These are phyloP conservation scores for Vigna mungo DNA, from an alignment of 306 rosid species.

Conservation along the genomic window DNA sequence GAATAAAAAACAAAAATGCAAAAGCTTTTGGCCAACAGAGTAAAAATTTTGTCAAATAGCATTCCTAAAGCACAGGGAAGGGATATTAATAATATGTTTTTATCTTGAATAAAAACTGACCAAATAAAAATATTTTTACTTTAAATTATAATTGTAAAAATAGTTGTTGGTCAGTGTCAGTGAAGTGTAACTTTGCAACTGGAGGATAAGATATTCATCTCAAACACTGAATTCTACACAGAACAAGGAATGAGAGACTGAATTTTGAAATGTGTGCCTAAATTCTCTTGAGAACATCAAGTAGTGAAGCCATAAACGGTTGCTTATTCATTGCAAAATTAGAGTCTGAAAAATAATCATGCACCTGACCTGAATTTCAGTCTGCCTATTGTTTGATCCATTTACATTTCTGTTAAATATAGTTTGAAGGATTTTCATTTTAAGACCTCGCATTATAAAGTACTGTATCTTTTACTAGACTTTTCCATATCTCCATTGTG, in stretches of 20 bases:
- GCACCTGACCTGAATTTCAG: conserved; percentile 9
- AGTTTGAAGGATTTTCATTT: conserved; percentile 13
- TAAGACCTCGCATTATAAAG: not conserved
- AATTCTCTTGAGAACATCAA: not conserved
- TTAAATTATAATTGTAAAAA: too few relatives aligned
- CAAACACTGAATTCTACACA: not conserved
- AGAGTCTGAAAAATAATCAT: not conserved
- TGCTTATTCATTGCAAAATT: not conserved
- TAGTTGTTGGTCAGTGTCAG: not conserved
- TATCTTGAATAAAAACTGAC: too few relatives aligned
- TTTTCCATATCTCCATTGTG: too few relatives aligned
- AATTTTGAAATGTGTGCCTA: not conserved
- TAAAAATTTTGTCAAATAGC: too few relatives aligned
- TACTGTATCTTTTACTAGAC: not conserved
- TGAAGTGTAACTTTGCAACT: not conserved
- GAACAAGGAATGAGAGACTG: not conserved
- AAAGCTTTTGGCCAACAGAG: too few relatives aligned
- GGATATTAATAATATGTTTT: too few relatives aligned
- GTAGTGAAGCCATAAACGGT: too few relatives aligned
- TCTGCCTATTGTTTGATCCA: not conserved
- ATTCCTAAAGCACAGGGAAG: too few relatives aligned
- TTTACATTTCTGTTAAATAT: not conserved
- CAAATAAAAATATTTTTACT: too few relatives aligned
- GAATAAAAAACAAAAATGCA: too few relatives aligned
- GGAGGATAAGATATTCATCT: not conserved